Evolutionary conservation across 176 grass and related monocot genomes (phyloP), one percentile per base, ranked within the genome.

Genomic region (Elaeis guineensis): DNA sequence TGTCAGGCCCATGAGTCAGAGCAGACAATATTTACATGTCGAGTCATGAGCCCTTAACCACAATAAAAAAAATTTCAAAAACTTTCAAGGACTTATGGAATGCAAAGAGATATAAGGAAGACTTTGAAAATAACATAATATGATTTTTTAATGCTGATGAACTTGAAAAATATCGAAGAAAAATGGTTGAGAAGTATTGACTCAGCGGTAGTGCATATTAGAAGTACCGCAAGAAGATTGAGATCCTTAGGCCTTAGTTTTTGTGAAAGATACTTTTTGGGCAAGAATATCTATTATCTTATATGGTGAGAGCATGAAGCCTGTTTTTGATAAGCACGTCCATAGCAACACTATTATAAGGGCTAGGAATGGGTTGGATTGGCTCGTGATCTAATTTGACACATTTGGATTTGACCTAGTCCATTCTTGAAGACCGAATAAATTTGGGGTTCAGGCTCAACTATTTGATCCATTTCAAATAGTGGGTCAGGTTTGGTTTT

Each of bases 241-340:
- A 21, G 22, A 72, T 61, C 5, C 16, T 5, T 72, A 58, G 69
- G 69, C 53, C 1, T 58, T 23, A 23, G 23, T 23, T 56, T 72
- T 72, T 30, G 35, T 62, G 7, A 72, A 52, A 32, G 48, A 62
- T 19, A 61, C 58, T 35, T 72, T 72, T 49, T 72, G 69, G 69
- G 69, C 58, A 21, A 56, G 69, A 19, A 61, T 72, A 57, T 54
- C 49, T 17, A 54, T 50, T 12, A 52, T 23, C 32, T 57, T 61
- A 62, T 49, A 23, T 53, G 57, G 48, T 23, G 69, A 72, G 21
- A 60, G 55, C 5, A 30, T 52, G 18, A 62, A 17, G 48, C 30
- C 17, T 18, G 61, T 53, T 35, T 59, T 72, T 21, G 58, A 61
- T 52, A 58, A 44, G 11, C 20, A 61, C 53, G 49, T 62, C 23